Conservation (phyloP, 306 rosid species). For the Rosa multiflora region DNA sequence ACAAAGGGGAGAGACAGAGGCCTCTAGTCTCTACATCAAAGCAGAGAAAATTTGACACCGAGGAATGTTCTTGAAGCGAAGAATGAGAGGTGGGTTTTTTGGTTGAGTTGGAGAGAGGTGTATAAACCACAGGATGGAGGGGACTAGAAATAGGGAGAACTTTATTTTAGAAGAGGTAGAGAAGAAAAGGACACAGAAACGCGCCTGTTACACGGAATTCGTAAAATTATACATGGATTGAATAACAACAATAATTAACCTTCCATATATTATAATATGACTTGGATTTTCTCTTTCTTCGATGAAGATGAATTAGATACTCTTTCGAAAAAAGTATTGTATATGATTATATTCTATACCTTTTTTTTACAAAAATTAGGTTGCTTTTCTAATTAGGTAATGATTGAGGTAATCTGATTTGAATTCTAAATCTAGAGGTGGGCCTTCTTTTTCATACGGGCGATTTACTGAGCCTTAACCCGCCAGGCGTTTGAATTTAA, state of each 20-base stretch:
- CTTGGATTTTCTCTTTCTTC: too few species aligned
- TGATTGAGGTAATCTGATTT: too few species aligned
- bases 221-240: not conserved
- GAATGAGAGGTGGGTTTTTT: slow-evolving; percentile 10
- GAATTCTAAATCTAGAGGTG: too few species aligned
- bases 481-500: too few species aligned
- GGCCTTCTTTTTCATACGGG: too few species aligned
- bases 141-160: not conserved
- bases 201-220: slow-evolving; percentile 31
- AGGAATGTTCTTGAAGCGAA: not conserved
- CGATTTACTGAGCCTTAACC: too few species aligned
- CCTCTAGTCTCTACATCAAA: not conserved
- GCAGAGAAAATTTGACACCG: not conserved
- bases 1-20: not conserved
- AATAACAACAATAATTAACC: not conserved
- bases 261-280: not conserved
- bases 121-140: not conserved
- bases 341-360: too few species aligned
- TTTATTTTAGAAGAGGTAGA: not conserved
- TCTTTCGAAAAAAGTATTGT: too few species aligned
- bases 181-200: slow-evolving; percentile 24
- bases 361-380: too few species aligned
- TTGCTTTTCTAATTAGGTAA: too few species aligned
- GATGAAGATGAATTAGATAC: too few species aligned
- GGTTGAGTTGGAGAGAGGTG: not conserved